Conservation (phyloP, 768 basidiomycete species). For the Dacryopinax primogenitus region DNA sequence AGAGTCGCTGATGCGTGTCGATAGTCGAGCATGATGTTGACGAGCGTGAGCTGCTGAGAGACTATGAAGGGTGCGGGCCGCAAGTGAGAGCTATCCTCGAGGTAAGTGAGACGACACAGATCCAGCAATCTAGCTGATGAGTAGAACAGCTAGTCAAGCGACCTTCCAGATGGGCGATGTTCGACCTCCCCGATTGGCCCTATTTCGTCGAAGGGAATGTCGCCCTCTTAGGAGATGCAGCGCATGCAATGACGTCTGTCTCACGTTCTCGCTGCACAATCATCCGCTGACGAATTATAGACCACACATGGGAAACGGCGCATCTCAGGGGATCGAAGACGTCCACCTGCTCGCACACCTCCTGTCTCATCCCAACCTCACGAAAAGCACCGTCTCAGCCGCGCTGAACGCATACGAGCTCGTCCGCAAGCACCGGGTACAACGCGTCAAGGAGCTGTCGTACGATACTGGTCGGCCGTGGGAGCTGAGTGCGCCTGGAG, state of each 20-base stretch:
- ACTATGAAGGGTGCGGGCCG: not conserved
- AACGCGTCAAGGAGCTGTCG: not conserved
- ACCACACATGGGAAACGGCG: slow-evolving; percentile 47
- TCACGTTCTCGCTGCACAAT: not conserved
- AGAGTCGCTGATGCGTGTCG: not conserved
- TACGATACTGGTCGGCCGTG: not conserved
- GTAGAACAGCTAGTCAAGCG: not conserved
- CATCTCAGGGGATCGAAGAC: slow-evolving; percentile 50
- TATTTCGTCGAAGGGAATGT: not conserved
- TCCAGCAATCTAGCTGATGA: not conserved
- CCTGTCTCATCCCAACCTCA: slow-evolving; percentile 30
- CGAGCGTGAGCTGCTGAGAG: not conserved
- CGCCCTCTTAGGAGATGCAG: not conserved
- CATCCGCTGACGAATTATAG: not conserved
- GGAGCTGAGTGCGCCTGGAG: not conserved
- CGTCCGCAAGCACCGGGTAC: slow-evolving; percentile 1
- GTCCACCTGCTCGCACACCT: slow-evolving; percentile 37
- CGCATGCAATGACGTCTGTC: not conserved
- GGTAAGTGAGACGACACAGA: not conserved
- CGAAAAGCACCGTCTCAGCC: not conserved
- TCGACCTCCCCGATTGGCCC: not conserved
- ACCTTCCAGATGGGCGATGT: slow-evolving; percentile 1
- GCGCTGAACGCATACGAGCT: slow-evolving; percentile 1
- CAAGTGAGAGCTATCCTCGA: not conserved
- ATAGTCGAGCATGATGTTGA: not conserved